Base-by-base conservation (phyloP, 106 monocot species). In the Xerophyta viscosa region DNA sequence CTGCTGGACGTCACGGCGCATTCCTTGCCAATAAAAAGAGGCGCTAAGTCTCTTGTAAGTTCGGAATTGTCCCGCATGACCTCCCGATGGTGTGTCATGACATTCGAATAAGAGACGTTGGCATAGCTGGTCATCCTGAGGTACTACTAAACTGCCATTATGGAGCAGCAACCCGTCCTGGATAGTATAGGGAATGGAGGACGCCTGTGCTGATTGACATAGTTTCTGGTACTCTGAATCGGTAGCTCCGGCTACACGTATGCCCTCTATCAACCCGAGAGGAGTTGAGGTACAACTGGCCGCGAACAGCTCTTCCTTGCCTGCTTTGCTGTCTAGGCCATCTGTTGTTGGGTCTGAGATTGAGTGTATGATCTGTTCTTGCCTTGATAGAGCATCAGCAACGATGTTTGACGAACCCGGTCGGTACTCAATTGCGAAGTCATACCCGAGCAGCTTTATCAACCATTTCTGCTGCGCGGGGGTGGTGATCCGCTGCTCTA, bases 321-420 rank as follows among this genome's bases (percentile, higher is more conserved):
- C 12, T 5, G 14, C 25, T 4, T 5, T n/a, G n/a, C n/a, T n/a
- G n/a, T n/a, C n/a, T n/a, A n/a, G n/a, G 19, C 3, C 19, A 7
- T 4, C 44, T 45, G 44, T 4, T n/a, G 4, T n/a, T 4, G 15
- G 19, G 13, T 6, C 14, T n/a, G 44, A 4, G 3, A n/a, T 12
- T 4, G 19, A 18, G 13, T 45, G 8, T 15, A 18, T 4, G 3
- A 12, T 3, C 13, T 15, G 8, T n/a, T 3, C 3, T 10, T 20
- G 2, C 13, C 54, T 2, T 1, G 58, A 58, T 5, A 58, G 27
- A 17, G 44, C 58, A 44, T 58, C 58, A 1, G 44, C 58, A 6
- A 17, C 58, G 5, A n/a, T 14, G 27, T 58, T 58, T 12, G 10
- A 0, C 13, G 5, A 25, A 1, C 58, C 43, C 1, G 23, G 15